These are phyloP conservation scores for Aspergillus sojae DNA, from an alignment of 2,329 filamentous ascomycete genomes.

Conservation along the genomic window DNA sequence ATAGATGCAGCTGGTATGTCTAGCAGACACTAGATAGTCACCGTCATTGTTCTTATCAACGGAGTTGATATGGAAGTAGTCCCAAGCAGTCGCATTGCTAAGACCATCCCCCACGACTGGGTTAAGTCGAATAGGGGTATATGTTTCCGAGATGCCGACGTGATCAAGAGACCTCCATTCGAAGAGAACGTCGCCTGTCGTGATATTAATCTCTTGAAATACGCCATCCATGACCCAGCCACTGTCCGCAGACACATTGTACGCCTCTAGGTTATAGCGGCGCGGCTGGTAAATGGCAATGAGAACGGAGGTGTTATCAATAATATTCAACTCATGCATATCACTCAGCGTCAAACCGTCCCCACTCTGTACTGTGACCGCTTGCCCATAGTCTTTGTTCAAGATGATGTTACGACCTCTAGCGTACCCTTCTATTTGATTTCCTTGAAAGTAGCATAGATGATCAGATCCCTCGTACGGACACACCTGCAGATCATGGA, in stretches of 20 bases:
- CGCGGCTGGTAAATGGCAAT: slow-evolving; percentile 47
- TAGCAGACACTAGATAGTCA: slow-evolving; percentile 46
- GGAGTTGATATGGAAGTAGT: slow-evolving; percentile 50
- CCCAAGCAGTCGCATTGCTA: slow-evolving; percentile 47
- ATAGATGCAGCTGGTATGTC: slow-evolving; percentile 44
- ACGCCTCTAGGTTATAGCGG: slow-evolving; percentile 50
- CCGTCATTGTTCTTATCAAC: slow-evolving; percentile 45
- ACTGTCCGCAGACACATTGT: slow-evolving; percentile 46
- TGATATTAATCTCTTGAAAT: slow-evolving; percentile 57
- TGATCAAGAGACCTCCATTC: slow-evolving; percentile 56
- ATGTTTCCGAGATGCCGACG: slow-evolving; percentile 50
- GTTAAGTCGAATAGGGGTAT: slow-evolving; percentile 48
- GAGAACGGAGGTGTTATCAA: slow-evolving; percentile 44
- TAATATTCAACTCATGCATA: slow-evolving; percentile 56
- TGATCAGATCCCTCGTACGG: slow-evolving; percentile 52
- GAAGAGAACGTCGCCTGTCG: slow-evolving; percentile 51
- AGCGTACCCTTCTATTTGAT: slow-evolving; percentile 56
- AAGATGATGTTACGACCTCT: slow-evolving; percentile 56
- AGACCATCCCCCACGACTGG: slow-evolving; percentile 52
- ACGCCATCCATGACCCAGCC: slow-evolving; percentile 57
- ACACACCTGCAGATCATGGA: slow-evolving; percentile 53
- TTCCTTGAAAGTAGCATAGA: slow-evolving; percentile 55
- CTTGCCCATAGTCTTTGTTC: slow-evolving; percentile 53
- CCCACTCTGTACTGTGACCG: slow-evolving; percentile 48
- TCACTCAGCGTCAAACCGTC: slow-evolving; percentile 48